phyloP scores from a whole-genome alignment of 2,329 filamentous ascomycete species.

The Colletotrichum cuscutae region DNA sequence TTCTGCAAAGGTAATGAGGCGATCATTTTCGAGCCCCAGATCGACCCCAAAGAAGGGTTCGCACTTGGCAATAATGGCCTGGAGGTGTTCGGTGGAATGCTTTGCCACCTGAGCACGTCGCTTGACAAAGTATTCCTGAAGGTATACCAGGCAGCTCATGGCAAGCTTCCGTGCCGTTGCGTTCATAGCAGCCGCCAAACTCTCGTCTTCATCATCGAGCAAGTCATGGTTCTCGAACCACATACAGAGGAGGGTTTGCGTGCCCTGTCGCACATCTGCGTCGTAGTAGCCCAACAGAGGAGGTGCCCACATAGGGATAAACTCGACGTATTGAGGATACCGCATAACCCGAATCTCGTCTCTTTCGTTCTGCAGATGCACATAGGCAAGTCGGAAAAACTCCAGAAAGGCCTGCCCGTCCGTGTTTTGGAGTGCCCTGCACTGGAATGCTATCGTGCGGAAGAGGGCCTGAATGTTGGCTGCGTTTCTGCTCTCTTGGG shows the following conservation, averaged over 20 bases:
- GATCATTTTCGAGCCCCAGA: not conserved
- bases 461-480: conserved; percentile 52
- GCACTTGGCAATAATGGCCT: conserved; percentile 55
- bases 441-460: conserved; percentile 55
- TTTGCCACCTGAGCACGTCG: conserved; percentile 53
- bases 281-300: conserved; percentile 60
- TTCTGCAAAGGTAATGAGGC: conserved; percentile 30
- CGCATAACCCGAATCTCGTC: conserved; percentile 38
- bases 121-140: conserved; percentile 58
- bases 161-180: conserved; percentile 54
- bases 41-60: conserved; percentile 48
- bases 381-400: conserved; percentile 48
- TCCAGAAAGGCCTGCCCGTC: conserved; percentile 62
- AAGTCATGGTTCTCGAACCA: conserved; percentile 44
- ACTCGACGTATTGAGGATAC: conserved; percentile 41
- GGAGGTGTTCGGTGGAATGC: conserved; percentile 53
- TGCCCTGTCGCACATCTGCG: conserved; percentile 49
- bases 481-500: conserved; percentile 51
- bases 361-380: conserved; percentile 42
- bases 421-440: conserved; percentile 53
- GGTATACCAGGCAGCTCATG: conserved; percentile 55
- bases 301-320: conserved; percentile 60
- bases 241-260: conserved; percentile 56
- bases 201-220: conserved; percentile 44
- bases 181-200: conserved; percentile 44